These are phyloP conservation scores for Mycena pura DNA, from an alignment of 768 basidiomycete genomes.

Conservation along the genomic window DNA sequence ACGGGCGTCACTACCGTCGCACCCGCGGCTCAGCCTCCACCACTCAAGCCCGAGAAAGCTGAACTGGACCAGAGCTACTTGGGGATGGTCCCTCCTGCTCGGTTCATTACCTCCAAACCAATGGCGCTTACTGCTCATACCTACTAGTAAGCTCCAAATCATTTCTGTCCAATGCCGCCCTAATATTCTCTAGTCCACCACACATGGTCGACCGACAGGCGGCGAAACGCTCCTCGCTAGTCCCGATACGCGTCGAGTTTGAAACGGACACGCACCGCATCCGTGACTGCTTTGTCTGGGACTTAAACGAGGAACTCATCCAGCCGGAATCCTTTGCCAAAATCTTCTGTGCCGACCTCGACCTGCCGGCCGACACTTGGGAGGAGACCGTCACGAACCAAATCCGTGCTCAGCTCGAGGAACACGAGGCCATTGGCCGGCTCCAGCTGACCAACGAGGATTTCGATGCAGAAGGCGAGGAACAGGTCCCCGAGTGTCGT, in stretches of 20 bases:
- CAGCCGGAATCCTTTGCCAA: conserved; percentile 86
- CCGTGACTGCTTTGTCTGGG: conserved; percentile 97
- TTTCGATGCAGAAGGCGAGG: conserved; percentile 48
- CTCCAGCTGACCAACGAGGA: conserved; percentile 69
- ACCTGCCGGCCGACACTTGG: conserved; percentile 69
- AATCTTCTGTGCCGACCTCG: conserved; percentile 89
- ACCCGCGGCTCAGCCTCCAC: conserved; percentile 40
- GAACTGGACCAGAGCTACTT: conserved; percentile 90
- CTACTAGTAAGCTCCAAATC: conserved; percentile 67
- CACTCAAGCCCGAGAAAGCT: conserved; percentile 52
- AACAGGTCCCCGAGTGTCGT: conserved; percentile 77
- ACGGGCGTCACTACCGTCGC: conserved; percentile 48
- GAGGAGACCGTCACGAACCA: conserved; percentile 82
- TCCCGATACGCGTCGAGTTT: conserved; percentile 95
- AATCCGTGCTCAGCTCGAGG: conserved; percentile 91
- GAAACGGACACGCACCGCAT: conserved; percentile 92
- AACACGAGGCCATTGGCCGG: conserved; percentile 81
- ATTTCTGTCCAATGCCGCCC: conserved; percentile 4
- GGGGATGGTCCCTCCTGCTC: conserved; percentile 82
- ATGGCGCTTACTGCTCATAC: conserved; percentile 69
- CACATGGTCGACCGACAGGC: conserved; percentile 73
- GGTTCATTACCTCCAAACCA: conserved; percentile 70
- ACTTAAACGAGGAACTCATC: conserved; percentile 85
- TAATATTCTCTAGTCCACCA: conserved; percentile 54
- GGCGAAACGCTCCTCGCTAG: conserved; percentile 56